These are phyloP conservation scores for Ganoderma meredithae DNA, from an alignment of 1,284 basidiomycete species.

Conservation along the genomic window DNA sequence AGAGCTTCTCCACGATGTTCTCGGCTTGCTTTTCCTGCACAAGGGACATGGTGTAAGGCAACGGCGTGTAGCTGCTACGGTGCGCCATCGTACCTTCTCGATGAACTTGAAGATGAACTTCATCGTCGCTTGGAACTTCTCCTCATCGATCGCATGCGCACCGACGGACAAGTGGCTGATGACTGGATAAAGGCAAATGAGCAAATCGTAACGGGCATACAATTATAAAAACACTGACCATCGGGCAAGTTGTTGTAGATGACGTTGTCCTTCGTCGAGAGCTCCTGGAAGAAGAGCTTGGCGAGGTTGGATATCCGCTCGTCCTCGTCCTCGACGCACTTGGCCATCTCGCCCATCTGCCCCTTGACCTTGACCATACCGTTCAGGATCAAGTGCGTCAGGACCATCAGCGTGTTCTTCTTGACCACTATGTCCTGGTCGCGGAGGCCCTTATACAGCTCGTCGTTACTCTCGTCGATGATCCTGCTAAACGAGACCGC, in stretches of 20 bases:
- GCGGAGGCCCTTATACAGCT: constrained; percentile 92
- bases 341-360: constrained; percentile 99
- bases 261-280: constrained; percentile 98
- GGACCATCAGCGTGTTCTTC: constrained; percentile 99
- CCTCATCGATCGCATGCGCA: constrained; percentile 93
- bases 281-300: constrained; percentile 96
- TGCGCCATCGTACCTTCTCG: constrained; percentile 75
- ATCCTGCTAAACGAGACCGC: constrained; percentile 97
- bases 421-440: constrained; percentile 92
- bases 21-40: constrained; percentile 93
- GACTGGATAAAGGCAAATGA: constrained; percentile 56
- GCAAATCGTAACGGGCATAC: neutral
- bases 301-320: constrained; percentile 90
- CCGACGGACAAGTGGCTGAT: constrained; percentile 95
- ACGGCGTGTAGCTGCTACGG: neutral
- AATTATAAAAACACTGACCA: constrained; percentile 49
- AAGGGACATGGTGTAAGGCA: neutral
- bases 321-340: constrained; percentile 96
- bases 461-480: constrained; percentile 96
- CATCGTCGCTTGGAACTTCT: constrained; percentile 92
- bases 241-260: constrained; percentile 99
- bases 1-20: constrained; percentile 93
- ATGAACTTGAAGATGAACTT: constrained; percentile 97
- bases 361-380: constrained; percentile 99
- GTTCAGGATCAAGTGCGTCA: constrained; percentile 97